These are phyloP conservation scores for Saccharomyces eubayanus DNA, from an alignment of 805 yeast genomes.

Conservation along the genomic window DNA sequence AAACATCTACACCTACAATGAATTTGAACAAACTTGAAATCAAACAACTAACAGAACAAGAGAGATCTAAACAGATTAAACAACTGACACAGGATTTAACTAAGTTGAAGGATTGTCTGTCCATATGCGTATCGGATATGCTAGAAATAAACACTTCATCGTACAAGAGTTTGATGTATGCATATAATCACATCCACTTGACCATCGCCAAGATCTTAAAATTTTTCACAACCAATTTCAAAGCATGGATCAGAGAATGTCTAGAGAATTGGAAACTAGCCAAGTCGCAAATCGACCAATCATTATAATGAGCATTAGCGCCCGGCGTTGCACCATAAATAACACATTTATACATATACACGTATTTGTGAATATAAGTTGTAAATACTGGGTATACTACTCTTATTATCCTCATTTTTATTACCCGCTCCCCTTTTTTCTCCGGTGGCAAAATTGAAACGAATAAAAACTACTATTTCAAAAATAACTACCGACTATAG, in stretches of 20 bases:
- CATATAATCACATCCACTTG: conserved; percentile 22
- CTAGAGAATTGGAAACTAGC: conserved; percentile 36
- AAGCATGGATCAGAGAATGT: conserved; percentile 34
- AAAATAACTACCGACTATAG: neutral
- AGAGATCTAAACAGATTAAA: conserved; percentile 33
- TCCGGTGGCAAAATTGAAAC: neutral
- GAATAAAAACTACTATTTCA: neutral
- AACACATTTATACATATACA: neutral
- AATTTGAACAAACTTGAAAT: conserved; percentile 22
- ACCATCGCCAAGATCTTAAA: conserved; percentile 27
- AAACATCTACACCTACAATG: conserved; percentile 5
- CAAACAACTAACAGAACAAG: conserved; percentile 28
- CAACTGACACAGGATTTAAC: conserved; percentile 31
- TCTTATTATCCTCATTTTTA: neutral
- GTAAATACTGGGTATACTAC: neutral
- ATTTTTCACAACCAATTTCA: conserved; percentile 28
- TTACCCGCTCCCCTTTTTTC: neutral
- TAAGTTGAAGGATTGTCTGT: conserved; percentile 35
- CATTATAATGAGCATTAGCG: neutral
- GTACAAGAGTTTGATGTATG: conserved; percentile 22
- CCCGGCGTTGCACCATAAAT: neutral
- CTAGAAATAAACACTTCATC: conserved; percentile 31
- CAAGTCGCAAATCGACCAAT: conserved; percentile 13
- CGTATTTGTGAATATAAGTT: neutral
- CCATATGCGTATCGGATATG: conserved; percentile 32